These are phyloP conservation scores for Trametes cubensis DNA, from an alignment of 768 basidiomycete genomes.

Conservation along the genomic window DNA sequence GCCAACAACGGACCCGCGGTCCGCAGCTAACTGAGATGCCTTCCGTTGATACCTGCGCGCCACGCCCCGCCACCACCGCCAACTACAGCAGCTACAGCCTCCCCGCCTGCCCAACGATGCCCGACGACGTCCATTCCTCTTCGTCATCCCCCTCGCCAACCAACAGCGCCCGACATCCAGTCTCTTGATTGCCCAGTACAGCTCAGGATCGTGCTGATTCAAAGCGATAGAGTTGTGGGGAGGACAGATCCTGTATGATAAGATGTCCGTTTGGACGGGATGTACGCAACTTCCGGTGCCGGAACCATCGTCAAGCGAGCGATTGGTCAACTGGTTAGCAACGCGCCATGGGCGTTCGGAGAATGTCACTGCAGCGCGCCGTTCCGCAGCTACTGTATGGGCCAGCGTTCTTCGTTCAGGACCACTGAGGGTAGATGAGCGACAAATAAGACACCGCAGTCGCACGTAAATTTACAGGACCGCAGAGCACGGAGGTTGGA, in stretches of 20 bases:
- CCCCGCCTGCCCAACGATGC: not conserved
- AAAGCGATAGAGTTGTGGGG: conserved; percentile 4
- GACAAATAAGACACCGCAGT: not conserved
- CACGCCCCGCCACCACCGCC: conserved; percentile 2
- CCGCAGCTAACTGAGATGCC: conserved; percentile 15
- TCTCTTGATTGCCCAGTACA: not conserved
- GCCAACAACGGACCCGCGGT: conserved; percentile 18
- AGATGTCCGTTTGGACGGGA: not conserved
- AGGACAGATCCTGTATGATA: not conserved
- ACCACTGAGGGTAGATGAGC: not conserved
- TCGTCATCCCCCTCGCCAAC: not conserved
- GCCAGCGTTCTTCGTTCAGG: conserved; percentile 7
- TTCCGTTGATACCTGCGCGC: not conserved
- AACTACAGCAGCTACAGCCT: not conserved
- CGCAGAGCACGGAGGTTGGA: not conserved
- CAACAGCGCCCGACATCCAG: not conserved
- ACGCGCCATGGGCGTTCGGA: not conserved
- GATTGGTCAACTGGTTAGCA: not conserved
- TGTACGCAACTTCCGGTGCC: conserved; percentile 8
- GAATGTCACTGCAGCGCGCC: not conserved
- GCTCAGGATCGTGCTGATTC: not conserved
- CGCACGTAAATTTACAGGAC: not conserved
- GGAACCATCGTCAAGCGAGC: not conserved
- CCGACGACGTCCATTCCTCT: not conserved
- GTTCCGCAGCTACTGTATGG: not conserved